phyloP scores from a whole-genome alignment of 1,139 yeast genomes.

The Neolecta irregularis region DNA sequence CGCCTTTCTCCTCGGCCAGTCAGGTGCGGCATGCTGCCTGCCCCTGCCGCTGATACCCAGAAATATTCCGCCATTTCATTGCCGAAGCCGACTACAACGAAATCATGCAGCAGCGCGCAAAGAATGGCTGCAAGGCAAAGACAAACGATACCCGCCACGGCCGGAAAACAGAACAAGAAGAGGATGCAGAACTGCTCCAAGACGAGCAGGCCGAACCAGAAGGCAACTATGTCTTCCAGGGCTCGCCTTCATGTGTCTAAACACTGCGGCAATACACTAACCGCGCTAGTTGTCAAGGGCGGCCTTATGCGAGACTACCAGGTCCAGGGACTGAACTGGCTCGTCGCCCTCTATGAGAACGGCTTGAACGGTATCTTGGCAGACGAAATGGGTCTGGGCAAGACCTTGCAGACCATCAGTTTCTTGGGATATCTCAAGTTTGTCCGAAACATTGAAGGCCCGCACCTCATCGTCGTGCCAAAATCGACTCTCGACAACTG shows the following conservation, averaged over 20 bases:
- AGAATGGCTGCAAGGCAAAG: constrained; percentile 17
- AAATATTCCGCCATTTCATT: constrained; percentile 75
- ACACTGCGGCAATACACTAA: constrained; percentile 29
- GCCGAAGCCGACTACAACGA: constrained; percentile 52
- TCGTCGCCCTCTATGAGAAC: constrained; percentile 89
- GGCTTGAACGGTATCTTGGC: constrained; percentile 97
- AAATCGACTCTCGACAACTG: constrained; percentile 91
- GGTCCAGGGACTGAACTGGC: constrained; percentile 90
- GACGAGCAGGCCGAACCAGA: constrained; percentile 52
- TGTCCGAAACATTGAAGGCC: constrained; percentile 67
- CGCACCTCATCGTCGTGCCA: constrained; percentile 83
- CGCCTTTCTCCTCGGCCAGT: constrained; percentile 64
- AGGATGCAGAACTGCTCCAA: constrained; percentile 70
- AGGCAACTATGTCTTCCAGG: constrained; percentile 50
- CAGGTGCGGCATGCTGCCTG: constrained; percentile 21
- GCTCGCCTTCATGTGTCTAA: constrained; percentile 51
- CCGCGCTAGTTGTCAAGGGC: constrained; percentile 49
- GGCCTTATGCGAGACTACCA: constrained; percentile 93
- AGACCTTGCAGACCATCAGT: constrained; percentile 91
- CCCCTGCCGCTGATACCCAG: constrained; percentile 20
- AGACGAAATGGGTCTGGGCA: constrained; percentile 98
- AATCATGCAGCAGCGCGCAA: constrained; percentile 31
- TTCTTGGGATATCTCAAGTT: constrained; percentile 78
- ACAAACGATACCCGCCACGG: constrained; percentile 20
- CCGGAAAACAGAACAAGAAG: constrained; percentile 45